Evolutionary conservation across 345 rosid species (phyloP), one percentile per base, ranked within the genome.

Genomic region (Hibiscus syriacus): DNA sequence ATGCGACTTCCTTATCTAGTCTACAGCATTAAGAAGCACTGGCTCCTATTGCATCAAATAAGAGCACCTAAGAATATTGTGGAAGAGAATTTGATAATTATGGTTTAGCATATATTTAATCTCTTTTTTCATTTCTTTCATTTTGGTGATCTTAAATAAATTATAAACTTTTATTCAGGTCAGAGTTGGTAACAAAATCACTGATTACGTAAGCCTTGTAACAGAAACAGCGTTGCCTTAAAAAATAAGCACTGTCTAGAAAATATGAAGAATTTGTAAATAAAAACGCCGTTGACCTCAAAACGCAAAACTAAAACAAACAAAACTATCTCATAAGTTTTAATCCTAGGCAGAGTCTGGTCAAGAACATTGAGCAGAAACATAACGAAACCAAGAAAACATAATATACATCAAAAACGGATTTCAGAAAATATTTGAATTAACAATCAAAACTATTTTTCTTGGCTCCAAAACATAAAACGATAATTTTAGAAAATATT

Each of bases 41-140:
- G 68, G 39, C 55, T 64, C 39, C 68, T 64, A 26, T 45, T 45
- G 22, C 38, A 64, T n/a, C 16, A 64, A 45, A 64, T 17, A 64
- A 64, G n/a, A 45, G 26, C 68, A 25, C 68, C 55, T 64, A 64
- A 64, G 39, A 64, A 64, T 26, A 45, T 61, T 5, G 55, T 26
- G 55, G 39, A 38, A 25, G 19, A 64, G 6, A 64, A 26, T 1
- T 25, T 45, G 5, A 41, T 16, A 43, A 63, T 63, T 23, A 62
- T 13, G 66, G 52, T 16, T 43, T 22, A 43, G 25, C 36, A 26
- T 43, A 43, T 63, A 30, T 25, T 23, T 43, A 5, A 19, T 22
- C 16, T 64, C 23, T 4, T 41, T 25, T 39, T 14, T 45, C n/a
- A 5, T 46, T 30, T 27, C 23, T 57, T 30, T 14, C 12, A 7